These are phyloP conservation scores for Kwoniella shivajii DNA, from an alignment of 1,284 basidiomycete species.

Conservation along the genomic window DNA sequence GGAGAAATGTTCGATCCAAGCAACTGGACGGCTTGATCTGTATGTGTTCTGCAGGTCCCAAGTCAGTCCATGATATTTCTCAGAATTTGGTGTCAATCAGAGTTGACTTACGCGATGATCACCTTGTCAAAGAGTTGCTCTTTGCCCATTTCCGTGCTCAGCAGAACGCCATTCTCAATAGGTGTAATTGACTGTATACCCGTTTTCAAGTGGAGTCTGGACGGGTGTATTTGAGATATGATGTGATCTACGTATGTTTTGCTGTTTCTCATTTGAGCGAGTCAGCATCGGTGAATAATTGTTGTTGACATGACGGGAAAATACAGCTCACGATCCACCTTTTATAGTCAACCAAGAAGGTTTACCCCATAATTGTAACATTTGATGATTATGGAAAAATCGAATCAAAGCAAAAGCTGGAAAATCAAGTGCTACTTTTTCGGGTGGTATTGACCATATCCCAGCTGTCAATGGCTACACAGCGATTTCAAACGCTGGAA, in stretches of 20 bases:
- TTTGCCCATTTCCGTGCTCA: slow-evolving; percentile 28
- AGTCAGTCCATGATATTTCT: background rate
- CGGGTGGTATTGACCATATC: slow-evolving; percentile 76
- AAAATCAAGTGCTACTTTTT: slow-evolving; percentile 69
- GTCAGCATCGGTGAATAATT: background rate
- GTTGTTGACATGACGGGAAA: background rate
- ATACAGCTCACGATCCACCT: slow-evolving; percentile 63
- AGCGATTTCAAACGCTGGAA: too few relatives aligned
- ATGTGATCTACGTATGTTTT: slow-evolving; percentile 67
- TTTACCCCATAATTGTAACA: slow-evolving; percentile 71
- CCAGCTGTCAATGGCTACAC: slow-evolving; percentile 73
- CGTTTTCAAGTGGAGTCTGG: slow-evolving; percentile 63
- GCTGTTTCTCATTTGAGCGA: slow-evolving; percentile 31
- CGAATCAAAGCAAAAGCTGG: slow-evolving; percentile 70
- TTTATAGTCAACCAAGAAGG: slow-evolving; percentile 74
- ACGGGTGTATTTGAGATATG: slow-evolving; percentile 59
- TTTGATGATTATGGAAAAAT: slow-evolving; percentile 77
- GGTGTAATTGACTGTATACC: slow-evolving; percentile 55
- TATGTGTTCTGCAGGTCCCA: slow-evolving; percentile 61
- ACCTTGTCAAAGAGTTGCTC: slow-evolving; percentile 66
- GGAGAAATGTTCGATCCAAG: slow-evolving; percentile 60
- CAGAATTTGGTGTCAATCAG: background rate
- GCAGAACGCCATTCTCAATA: slow-evolving; percentile 24
- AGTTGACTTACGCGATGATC: slow-evolving; percentile 57
- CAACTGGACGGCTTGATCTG: slow-evolving; percentile 66